These are phyloP conservation scores for Gremmenia infestans DNA, from an alignment of 2,329 filamentous ascomycete genomes.

Conservation along the genomic window DNA sequence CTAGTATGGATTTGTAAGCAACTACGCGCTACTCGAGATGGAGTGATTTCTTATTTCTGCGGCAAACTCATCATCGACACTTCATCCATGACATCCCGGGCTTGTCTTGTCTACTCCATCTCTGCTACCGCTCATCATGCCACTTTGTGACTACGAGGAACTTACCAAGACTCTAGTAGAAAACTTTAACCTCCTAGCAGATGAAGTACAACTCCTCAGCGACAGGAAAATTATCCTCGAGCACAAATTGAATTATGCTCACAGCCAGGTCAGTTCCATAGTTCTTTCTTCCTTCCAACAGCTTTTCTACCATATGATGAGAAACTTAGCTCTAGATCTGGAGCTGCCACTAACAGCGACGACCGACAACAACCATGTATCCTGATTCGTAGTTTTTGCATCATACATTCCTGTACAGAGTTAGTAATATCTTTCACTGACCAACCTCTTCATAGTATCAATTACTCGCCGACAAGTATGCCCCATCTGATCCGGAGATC, in stretches of 20 bases:
- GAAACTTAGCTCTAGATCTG: slow-evolving; percentile 77
- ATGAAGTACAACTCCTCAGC: slow-evolving; percentile 58
- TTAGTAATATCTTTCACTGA: slow-evolving; percentile 22
- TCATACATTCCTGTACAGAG: slow-evolving; percentile 13
- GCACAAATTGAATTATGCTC: slow-evolving; percentile 62
- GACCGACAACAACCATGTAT: slow-evolving; percentile 58
- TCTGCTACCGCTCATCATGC: slow-evolving; percentile 21
- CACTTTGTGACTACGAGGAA: slow-evolving; percentile 29
- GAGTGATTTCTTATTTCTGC: no score
- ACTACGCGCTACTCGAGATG: no score
- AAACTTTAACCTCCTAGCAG: slow-evolving; percentile 59
- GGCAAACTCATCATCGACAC: no score
- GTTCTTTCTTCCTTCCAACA: slow-evolving; percentile 8
- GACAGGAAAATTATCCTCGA: slow-evolving; percentile 61
- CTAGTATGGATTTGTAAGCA: no score
- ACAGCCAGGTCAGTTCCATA: slow-evolving; percentile 54
- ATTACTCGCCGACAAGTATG: slow-evolving; percentile 63
- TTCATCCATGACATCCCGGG: no score
- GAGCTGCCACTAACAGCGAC: slow-evolving; percentile 54
- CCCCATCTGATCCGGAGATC: slow-evolving; percentile 59
- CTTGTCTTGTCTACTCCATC: neutral
- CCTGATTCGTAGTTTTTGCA: slow-evolving; percentile 39
- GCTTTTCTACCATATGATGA: slow-evolving; percentile 37
- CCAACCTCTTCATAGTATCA: slow-evolving; percentile 48
- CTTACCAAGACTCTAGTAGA: slow-evolving; percentile 55